These are phyloP conservation scores for Populus hybrid DNA, from an alignment of 441 rosid genomes.

Conservation along the genomic window DNA sequence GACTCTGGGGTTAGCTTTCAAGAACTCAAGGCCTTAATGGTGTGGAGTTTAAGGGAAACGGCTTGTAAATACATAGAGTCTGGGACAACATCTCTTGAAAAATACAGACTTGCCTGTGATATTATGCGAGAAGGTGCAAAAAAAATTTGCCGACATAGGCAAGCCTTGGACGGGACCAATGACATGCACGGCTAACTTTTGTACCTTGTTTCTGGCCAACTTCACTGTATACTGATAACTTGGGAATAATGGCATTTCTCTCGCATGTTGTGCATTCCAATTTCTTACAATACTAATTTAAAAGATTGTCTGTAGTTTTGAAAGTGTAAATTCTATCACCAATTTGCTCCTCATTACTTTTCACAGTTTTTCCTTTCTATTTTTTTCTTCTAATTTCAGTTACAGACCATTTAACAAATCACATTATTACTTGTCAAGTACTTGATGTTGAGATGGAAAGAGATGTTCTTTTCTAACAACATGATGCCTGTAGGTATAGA, in stretches of 20 bases:
- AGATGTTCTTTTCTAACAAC: background rate
- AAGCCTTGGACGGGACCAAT: conserved; percentile 26
- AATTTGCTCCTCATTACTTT: background rate
- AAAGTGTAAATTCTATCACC: background rate
- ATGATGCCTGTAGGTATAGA: background rate
- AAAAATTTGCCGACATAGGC: conserved; percentile 64
- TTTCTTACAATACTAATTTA: background rate
- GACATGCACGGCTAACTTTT: conserved; percentile 13
- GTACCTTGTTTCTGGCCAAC: background rate
- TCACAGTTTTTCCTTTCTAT: background rate
- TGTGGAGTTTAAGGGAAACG: conserved; percentile 79
- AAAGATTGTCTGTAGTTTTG: conserved; percentile 6
- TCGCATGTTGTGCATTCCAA: background rate
- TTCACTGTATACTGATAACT: conserved; percentile 8
- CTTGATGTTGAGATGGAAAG: background rate
- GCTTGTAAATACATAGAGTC: conserved; percentile 73
- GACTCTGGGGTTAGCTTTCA: conserved; percentile 53
- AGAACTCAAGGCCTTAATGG: conserved; percentile 60
- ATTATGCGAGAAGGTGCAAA: conserved; percentile 72
- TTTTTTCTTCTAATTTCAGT: background rate
- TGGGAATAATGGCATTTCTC: conserved; percentile 6
- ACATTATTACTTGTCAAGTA: background rate
- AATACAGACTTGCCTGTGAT: conserved; percentile 74
- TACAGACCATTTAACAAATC: background rate
- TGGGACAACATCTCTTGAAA: conserved; percentile 63